Evolutionary conservation across 1,284 basidiomycete species (phyloP).

Genomic region (Mycena citricolor): DNA sequence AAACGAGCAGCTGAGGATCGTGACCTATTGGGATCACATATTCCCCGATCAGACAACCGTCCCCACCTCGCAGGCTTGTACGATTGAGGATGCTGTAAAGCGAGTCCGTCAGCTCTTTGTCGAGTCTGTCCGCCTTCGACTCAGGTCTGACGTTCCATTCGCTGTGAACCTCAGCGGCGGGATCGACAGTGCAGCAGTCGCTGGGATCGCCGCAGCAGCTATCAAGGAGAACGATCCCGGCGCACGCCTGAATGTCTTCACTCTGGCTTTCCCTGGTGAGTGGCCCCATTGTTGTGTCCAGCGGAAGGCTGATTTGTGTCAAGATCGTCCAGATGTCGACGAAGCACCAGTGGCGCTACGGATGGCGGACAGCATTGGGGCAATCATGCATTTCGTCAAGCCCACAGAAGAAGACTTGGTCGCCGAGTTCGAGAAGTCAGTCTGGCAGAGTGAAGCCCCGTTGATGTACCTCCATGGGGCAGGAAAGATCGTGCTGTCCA

Average conservation of each 20-base stretch:
- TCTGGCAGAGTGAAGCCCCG: constrained; percentile 21
- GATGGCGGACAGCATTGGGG: constrained; percentile 23
- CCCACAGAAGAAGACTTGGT: constrained; percentile 22
- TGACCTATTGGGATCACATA: constrained; percentile 15
- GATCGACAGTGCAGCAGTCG: constrained; percentile 23
- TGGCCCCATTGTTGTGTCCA: constrained; percentile 3
- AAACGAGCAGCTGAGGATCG: neutral
- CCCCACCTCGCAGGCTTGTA: neutral
- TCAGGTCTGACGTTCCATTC: constrained; percentile 6
- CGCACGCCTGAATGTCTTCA: neutral
- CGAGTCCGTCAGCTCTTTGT: neutral
- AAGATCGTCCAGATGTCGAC: too few relatives aligned
- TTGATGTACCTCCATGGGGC: constrained; percentile 14
- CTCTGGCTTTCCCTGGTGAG: too few relatives aligned
- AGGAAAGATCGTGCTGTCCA: constrained; percentile 22
- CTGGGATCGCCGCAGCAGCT: constrained; percentile 20
- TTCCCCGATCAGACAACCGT: constrained; percentile 4
- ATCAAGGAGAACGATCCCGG: neutral
- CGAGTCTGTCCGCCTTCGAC: neutral
- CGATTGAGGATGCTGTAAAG: neutral
- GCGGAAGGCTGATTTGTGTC: neutral
- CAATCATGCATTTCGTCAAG: constrained; percentile 14
- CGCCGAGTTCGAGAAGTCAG: constrained; percentile 16
- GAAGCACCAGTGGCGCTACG: constrained; percentile 14
- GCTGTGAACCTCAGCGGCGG: constrained; percentile 25